Base-by-base conservation (phyloP, 2,329 filamentous ascomycete genomes). In the Fusarium nematophilum region DNA sequence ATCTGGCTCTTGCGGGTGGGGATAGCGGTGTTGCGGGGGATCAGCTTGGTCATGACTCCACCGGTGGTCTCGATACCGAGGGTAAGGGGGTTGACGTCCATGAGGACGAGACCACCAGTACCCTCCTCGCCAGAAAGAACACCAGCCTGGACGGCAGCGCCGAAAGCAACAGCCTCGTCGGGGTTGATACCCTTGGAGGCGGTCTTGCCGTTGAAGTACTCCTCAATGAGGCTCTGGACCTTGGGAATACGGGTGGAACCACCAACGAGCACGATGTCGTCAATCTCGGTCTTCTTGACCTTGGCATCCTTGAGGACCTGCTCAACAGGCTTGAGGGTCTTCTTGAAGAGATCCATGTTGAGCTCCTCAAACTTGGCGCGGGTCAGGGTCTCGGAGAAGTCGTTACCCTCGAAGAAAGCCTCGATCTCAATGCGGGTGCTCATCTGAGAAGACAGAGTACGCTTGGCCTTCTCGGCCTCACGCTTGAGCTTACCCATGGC, bases 401-500 rank as follows among this genome's bases (percentile, higher is more conserved):
- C 95, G 69, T 96, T 90, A 83, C 95, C 95, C 71, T 96, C 88
- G 82, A 92, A 90, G 90, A 99, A 96, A 69, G 92, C 90, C 80
- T 99, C 95, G 66, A 99, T 97, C 83, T 98, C 95, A 70, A 97
- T 93, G 70, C 92, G 91, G 68, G 92, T 92, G 66, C 90, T 93
- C 89, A 92, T 93, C 83, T 96, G 92, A 67, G 92, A 95, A 74
- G 91, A 97, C 53, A 99, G 89, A 70, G 93, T 96, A 75, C 95
- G 92, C 91, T 99, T 99, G 81, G 95, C 95, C 89, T 97, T 97
- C 81, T 99, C 95, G 70, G 95, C 94, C 81, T 98, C 95, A 72
- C 95, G 93, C 92, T 98, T 98, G 71, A 99, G 88, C 85, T 98
- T 99, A 83, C 93, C 92, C 93, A 98, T 98, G 68, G 94, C 90